A percentile compares a stretch with the other conserved stretches of the same genome.
These are phyloP conservation scores for Linderina pennispora DNA, from an alignment of 192 early-diverging fungal genomes.

Conservation along the genomic window DNA sequence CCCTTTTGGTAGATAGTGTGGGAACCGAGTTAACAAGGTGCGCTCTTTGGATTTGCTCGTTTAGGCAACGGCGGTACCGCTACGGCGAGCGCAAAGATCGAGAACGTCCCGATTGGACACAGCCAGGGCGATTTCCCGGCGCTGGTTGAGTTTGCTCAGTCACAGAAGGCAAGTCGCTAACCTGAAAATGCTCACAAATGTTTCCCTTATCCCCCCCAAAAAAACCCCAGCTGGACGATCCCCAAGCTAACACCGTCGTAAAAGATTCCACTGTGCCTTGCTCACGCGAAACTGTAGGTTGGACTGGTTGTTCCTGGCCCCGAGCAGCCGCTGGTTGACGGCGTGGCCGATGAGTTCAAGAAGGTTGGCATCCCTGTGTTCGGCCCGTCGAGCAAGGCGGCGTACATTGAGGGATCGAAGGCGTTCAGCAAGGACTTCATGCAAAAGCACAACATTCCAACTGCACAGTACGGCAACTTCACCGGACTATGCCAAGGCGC, in stretches of 20 bases:
- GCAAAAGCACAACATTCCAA: conserved; percentile 93
- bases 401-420: conserved; percentile 95
- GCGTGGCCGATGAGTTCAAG: conserved; percentile 77
- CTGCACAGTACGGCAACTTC: conserved; percentile 86
- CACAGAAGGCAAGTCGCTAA: conserved; percentile 65
- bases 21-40: too few species aligned
- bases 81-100: conserved; percentile 62
- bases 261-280: too few species aligned
- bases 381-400: conserved; percentile 84
- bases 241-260: too few species aligned
- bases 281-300: conserved; percentile 10
- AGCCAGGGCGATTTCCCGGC: conserved; percentile 59
- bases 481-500: conserved; percentile 69
- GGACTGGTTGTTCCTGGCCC: conserved; percentile 87
- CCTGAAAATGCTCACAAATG: too few species aligned
- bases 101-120: conserved; percentile 70
- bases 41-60: too few species aligned
- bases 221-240: too few species aligned
- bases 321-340: conserved; percentile 95
- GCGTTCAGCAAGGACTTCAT: conserved; percentile 99
- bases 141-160: conserved; percentile 70
- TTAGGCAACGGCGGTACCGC: conserved; percentile 88
- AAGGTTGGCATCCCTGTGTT: conserved; percentile 70
- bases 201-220: background rate
- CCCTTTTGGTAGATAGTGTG: too few species aligned